Evolutionary conservation across 495 filamentous ascomycete species (phyloP).

Genomic region (Durotheca rogersii): DNA sequence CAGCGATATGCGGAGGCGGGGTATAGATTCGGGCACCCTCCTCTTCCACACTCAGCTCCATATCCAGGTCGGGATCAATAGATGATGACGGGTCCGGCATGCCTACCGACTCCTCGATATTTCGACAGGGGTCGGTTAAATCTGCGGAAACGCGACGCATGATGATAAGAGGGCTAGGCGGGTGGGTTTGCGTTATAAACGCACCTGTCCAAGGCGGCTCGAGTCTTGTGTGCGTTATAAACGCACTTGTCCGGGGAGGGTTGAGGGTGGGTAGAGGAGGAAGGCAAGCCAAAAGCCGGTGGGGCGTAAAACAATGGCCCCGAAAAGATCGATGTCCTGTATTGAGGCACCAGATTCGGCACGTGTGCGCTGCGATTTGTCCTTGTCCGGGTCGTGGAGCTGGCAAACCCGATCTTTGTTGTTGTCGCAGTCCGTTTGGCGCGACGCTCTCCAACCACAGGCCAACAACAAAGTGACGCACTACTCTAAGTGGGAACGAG

Average conservation of each 20-base stretch:
- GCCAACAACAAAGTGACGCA: constrained; percentile 29
- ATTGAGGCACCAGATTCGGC: constrained; percentile 9
- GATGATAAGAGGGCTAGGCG: constrained; percentile 18
- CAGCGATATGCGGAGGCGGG: constrained; percentile 80
- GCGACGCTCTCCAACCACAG: constrained; percentile 16
- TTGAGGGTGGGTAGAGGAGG: constrained; percentile 18
- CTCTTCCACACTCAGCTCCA: constrained; percentile 41
- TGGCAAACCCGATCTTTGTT: constrained; percentile 5
- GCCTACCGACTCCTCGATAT: constrained; percentile 47
- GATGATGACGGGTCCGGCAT: constrained; percentile 35
- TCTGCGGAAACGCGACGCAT: constrained; percentile 49
- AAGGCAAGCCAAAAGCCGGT: not conserved
- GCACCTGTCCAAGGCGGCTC: constrained; percentile 8
- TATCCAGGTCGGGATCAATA: constrained; percentile 37
- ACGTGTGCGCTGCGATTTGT: constrained; percentile 6
- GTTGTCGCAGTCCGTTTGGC: constrained; percentile 21
- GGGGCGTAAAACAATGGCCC: constrained; percentile 1
- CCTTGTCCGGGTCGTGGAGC: constrained; percentile 9
- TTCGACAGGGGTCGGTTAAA: constrained; percentile 47
- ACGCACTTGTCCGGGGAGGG: constrained; percentile 8
- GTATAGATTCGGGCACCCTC: constrained; percentile 51
- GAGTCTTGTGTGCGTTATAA: constrained; percentile 17
- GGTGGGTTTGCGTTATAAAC: constrained; percentile 15
- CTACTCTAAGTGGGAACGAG: constrained; percentile 23
- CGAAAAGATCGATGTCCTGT: constrained; percentile 11